Base-by-base conservation (phyloP, 2,329 filamentous ascomycete species). In the Hypocreales sp. region DNA sequence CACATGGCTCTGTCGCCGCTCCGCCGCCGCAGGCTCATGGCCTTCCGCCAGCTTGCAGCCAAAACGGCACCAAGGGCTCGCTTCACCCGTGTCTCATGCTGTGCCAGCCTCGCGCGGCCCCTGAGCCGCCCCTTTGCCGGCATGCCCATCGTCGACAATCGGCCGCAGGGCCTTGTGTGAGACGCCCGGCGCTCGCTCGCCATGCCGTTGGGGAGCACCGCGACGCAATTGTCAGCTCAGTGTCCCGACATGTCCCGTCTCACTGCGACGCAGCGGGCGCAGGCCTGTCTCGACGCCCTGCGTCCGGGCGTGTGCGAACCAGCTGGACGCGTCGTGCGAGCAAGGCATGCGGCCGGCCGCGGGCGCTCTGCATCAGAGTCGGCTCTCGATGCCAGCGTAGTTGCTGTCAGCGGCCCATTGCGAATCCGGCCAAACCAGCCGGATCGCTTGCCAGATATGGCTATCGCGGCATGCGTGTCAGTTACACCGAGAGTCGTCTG, bases 361-460 rank as follows among this genome's bases (percentile, higher is more conserved):
- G 9, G 22, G 18, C 18, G 17, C 18, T 20, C 14, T 23, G 16
- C 7, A 39, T 61, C 64, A 93, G 53, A 94, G 57, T 40, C 80
- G 72, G 51, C 79, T 86, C 55, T 93, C 82, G 33, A 90, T 61
- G 24, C 72, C 67, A 32, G 72, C 65, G 51, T 72, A 64, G 31
- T 56, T 68, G 41, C 73, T 67, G 44, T 83, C 73, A 33, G 76
- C 74, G 13, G 82, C 79, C 79, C 84, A 92, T 40, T 79, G 70
- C 22, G 70, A 75, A 41, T 92, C 82, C 2, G 90, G 90, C 90
- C 90, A 98, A 37, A 98, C 78, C 36, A 79, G 64, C 32, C 78
- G 73, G 48, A 98, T 74, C 15, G 84, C 87, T 55, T 95, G 87
- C 82, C 84, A 94, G 35, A 95, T 87, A 51, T 92, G 79, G 36